Base-by-base conservation (phyloP, 768 basidiomycete genomes). In the Amanita phalloides region DNA sequence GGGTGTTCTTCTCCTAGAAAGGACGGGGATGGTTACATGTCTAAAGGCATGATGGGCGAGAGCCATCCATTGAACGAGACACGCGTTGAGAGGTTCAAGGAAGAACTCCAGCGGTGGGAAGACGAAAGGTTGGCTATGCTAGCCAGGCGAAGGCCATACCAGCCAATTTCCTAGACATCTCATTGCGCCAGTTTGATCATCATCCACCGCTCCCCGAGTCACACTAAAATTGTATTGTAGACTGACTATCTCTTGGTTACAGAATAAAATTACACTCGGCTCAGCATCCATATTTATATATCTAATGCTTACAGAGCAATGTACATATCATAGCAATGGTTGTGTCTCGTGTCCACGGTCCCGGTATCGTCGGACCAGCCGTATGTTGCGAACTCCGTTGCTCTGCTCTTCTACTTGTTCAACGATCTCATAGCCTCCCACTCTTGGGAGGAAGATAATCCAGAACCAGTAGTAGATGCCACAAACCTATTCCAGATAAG, bases 21-120 rank as follows among this genome's bases (percentile, higher is more conserved):
- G 17, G 60, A 48, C 26, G 55, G 51, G 25, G 62, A 59, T 14
- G 54, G 50, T 8, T 63, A 56, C 39, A 60, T 76, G 37, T 67
- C 68, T 30, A 65, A 70, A 57, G 66, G 69, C 36, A 77, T 82
- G 23, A 73, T 74, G 66, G 79, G 82, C 23, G 64, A 71, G 13
- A 68, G 70, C 8, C 90, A 93, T 66, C 90, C 90, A 2, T 72
- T 85, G 20, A 77, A 80, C 44, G 77, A 81, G 55, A 71, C 77
- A 43, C 75, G 91, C 41, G 72, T 86, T 9, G 67, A 73, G 56
- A 70, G 73, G 39, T 70, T 92, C 48, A 75, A 73, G 59, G 66
- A 71, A 25, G 91, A 94, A 69, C 71, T 94, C 30, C 66, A 68
- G 26, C 68, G 83, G 39, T 94, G 90, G 91, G 78, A 82, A 61